A percentile compares a stretch with the other conserved stretches of the same genome.
Evolutionary conservation across 371 early-diverging fungal genomes (phyloP).

Genomic region (Lichtheimia ramosa): DNA sequence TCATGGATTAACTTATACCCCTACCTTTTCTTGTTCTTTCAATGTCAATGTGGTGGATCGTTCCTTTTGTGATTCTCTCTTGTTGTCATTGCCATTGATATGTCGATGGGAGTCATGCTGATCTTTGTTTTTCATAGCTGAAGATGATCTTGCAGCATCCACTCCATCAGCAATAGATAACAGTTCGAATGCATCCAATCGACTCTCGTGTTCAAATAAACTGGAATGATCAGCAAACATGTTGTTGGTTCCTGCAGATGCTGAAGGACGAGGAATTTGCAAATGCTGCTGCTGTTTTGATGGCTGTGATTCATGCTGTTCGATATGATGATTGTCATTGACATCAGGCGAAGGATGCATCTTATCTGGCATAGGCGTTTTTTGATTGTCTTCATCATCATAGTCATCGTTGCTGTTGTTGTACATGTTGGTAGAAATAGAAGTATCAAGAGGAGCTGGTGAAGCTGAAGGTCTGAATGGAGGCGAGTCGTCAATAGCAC

Average conservation of each 20-base stretch:
- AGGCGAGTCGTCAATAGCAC: background rate
- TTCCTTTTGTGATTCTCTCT: slow-evolving; percentile 11
- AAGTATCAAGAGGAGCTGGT: slow-evolving; percentile 3
- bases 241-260: background rate
- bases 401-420: background rate
- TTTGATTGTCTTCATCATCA: slow-evolving; percentile 4
- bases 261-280: background rate
- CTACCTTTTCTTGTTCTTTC: slow-evolving; percentile 68
- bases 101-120: background rate
- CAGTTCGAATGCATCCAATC: slow-evolving; percentile 12
- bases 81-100: slow-evolving; percentile 1
- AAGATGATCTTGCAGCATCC: background rate
- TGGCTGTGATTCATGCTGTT: background rate
- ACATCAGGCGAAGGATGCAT: too few relatives aligned
- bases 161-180: slow-evolving; percentile 7
- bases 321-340: background rate
- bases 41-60: slow-evolving; percentile 46
- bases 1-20: background rate
- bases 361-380: slow-evolving; percentile 1
- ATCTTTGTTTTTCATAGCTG: background rate
- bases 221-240: slow-evolving; percentile 1
- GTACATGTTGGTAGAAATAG: background rate
- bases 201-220: slow-evolving; percentile 11
- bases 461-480: slow-evolving; percentile 1
- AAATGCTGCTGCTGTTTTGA: background rate